Evolutionary conservation across 1,284 basidiomycete genomes (phyloP).

Genomic region (Marasmius oreades): DNA sequence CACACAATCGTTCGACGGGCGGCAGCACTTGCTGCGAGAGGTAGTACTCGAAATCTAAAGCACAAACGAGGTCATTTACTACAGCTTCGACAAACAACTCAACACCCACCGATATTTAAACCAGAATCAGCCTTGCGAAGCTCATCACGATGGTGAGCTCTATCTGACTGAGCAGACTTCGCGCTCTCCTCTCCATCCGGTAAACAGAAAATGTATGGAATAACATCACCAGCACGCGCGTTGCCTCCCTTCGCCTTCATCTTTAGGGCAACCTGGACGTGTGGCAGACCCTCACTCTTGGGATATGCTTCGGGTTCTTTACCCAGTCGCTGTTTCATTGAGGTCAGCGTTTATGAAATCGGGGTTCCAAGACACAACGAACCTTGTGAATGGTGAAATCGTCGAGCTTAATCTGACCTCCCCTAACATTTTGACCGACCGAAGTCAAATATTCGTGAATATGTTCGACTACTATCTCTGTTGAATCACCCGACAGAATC

Average conservation of each 20-base stretch:
- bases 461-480: slow-evolving; percentile 86
- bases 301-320: slow-evolving; percentile 97
- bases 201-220: slow-evolving; percentile 94
- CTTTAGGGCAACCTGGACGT: slow-evolving; percentile 93
- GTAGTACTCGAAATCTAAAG: slow-evolving; percentile 87
- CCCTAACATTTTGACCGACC: slow-evolving; percentile 75
- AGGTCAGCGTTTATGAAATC: not conserved
- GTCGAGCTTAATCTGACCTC: slow-evolving; percentile 77
- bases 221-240: slow-evolving; percentile 87
- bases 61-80: slow-evolving; percentile 6
- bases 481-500: slow-evolving; percentile 88
- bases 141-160: slow-evolving; percentile 94
- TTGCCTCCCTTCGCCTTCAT: slow-evolving; percentile 85
- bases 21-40: slow-evolving; percentile 91
- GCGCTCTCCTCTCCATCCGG: slow-evolving; percentile 70
- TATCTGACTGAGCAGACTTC: slow-evolving; percentile 84
- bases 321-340: slow-evolving; percentile 67
- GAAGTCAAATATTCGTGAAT: slow-evolving; percentile 90
- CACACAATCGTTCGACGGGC: slow-evolving; percentile 93
- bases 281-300: slow-evolving; percentile 91
- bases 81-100: not conserved
- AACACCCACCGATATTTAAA: slow-evolving; percentile 65
- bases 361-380: slow-evolving; percentile 7
- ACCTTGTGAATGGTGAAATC: slow-evolving; percentile 96
- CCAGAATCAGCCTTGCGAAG: slow-evolving; percentile 66